These are phyloP conservation scores for Penicillium sp. DNA, from an alignment of 2,329 filamentous ascomycete species.

Conservation along the genomic window DNA sequence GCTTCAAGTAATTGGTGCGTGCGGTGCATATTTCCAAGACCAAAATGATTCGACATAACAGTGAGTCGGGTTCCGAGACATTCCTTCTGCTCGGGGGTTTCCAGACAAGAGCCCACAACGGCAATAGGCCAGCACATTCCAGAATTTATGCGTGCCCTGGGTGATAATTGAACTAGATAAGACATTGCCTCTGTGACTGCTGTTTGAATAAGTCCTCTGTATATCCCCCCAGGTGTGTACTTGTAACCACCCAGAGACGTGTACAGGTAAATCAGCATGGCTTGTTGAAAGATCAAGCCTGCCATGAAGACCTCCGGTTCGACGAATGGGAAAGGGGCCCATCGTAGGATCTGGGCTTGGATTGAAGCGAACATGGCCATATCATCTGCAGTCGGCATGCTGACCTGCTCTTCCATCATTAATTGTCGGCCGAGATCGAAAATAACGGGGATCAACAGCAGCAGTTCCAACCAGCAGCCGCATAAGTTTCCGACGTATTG, in stretches of 20 bases:
- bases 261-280: slow-evolving; percentile 47
- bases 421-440: slow-evolving; percentile 37
- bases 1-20: slow-evolving; percentile 45
- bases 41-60: slow-evolving; percentile 35
- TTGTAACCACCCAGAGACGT: slow-evolving; percentile 25
- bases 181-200: slow-evolving; percentile 29
- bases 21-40: slow-evolving; percentile 49
- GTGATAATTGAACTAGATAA: slow-evolving; percentile 25
- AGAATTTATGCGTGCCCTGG: slow-evolving; percentile 34
- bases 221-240: slow-evolving; percentile 27
- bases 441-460: slow-evolving; percentile 32
- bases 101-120: slow-evolving; percentile 30
- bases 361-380: slow-evolving; percentile 47
- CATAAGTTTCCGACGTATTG: slow-evolving; percentile 33
- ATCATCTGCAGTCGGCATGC: slow-evolving; percentile 40
- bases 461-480: slow-evolving; percentile 32
- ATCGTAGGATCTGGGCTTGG: slow-evolving; percentile 44
- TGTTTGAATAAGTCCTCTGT: slow-evolving; percentile 25
- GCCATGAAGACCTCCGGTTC: slow-evolving; percentile 42
- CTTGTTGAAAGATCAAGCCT: slow-evolving; percentile 48
- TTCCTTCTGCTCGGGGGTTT: slow-evolving; percentile 20
- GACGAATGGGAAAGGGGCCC: slow-evolving; percentile 38
- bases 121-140: slow-evolving; percentile 37
- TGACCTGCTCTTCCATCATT: slow-evolving; percentile 27
- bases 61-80: slow-evolving; percentile 31